Evolutionary conservation across 257 asterid species (phyloP), one percentile per base, ranked within the genome.

Genomic region (Avicennia marina): DNA sequence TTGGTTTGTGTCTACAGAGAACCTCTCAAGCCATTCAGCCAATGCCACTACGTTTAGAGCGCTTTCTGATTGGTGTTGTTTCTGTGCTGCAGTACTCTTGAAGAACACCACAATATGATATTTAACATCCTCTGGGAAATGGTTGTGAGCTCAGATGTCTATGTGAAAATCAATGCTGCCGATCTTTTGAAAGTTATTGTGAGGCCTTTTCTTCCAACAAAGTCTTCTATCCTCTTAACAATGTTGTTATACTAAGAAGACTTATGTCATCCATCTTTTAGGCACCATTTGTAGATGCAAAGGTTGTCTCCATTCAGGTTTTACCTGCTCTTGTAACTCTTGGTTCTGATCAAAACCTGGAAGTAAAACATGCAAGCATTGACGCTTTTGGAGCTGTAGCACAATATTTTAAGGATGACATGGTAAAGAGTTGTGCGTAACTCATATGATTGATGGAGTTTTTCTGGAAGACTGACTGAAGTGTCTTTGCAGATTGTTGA

Each of bases 311-410:
- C 2, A 70, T 87, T 64, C 90, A 93, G 67, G 90, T 89, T 60
- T 73, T 93, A 72, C 98, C 97, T 65, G 98, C 96, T 54, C 95
- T 93, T 46, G 90, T 91, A 58, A 91, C 98, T 15, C 97, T 91
- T 58, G 98, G 98, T 47, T 86, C 98, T 45, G 98, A 93, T 80
- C 98, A 83, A 80, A 89, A 88, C 73, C 76, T 89, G 77, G 77
- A 74, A 27, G 98, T 89, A 25, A 89, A 93, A 74, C 76, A 81
- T 58, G 96, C 96, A 63, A 93, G 97, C 77, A 91, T 89, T 62
- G 90, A 85, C 44, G 97, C 97, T 40, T 89, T 93, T 49, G 98
- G 97, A 66, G 74, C 97, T 62, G 97, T 93, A 57, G 98, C 98
- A 3, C 95, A 89, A 67, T 89, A 93, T 73, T 89, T 86, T 72